Base-by-base conservation (phyloP, 441 rosid genomes). In the Breynia disticha region DNA sequence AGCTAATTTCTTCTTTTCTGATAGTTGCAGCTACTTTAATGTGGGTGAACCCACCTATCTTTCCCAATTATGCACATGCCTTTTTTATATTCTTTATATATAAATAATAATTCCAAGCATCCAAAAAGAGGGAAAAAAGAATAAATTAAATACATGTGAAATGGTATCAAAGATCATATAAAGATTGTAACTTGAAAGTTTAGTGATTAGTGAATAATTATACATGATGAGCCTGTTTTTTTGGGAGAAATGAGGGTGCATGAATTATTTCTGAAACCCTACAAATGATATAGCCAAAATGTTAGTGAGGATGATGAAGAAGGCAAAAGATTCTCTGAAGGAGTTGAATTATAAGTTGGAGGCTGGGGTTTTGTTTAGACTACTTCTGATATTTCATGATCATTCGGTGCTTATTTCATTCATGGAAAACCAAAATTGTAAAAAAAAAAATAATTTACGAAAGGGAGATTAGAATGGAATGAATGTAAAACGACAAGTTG, bases 281-380 rank as follows among this genome's bases (percentile, higher is more conserved):
- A n/a, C n/a, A n/a, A n/a, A n/a, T n/a, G n/a, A n/a, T n/a, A n/a
- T n/a, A 41, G 44, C 44, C n/a, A 41, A 15, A 41, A n/a, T 41
- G 3, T 11, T 41, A 9, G 15, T n/a, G n/a, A 41, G 44, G 1
- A 41, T 11, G 44, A 41, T 11, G 44, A 41, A 41, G n/a, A 50
- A 47, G 66, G 58, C 37, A 52, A 63, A 68, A 72, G 78, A 74
- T 66, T 74, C 76, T 68, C 73, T 63, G 78, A 52, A 49, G 51
- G 48, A 13, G 54, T 38, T 55, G 59, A 62, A 71, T 73, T 68
- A 64, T 64, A 52, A 60, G 57, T 68, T 55, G 58, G 72, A 69
- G 57, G 81, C 72, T 71, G 79, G 32, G 67, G 47, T 61, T 55
- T 49, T 62, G 57, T 21, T 58, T 39, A 52, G 32, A 55, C 59